A percentile compares a stretch with the other conserved stretches of the same genome.
Conservation (phyloP, 2,329 filamentous ascomycete species). For the Chaetomiaceae sp. region DNA sequence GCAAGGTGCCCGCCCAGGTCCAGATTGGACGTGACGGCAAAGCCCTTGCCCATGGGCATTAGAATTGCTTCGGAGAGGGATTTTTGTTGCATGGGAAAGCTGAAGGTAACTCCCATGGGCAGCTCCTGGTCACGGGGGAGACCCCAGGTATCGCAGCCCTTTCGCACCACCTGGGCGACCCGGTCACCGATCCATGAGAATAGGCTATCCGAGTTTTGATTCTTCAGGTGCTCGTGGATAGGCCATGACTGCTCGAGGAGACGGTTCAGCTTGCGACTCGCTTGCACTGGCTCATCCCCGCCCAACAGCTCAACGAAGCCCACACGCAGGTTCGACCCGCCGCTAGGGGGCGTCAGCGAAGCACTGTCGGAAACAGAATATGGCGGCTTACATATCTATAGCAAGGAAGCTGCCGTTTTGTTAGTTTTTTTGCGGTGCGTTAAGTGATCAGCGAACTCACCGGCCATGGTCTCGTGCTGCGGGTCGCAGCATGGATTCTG, state of each 20-base stretch:
- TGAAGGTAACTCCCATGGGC: slow-evolving; percentile 66
- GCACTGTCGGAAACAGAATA: too few species aligned
- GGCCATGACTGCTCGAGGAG: slow-evolving; percentile 68
- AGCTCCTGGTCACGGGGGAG: slow-evolving; percentile 45
- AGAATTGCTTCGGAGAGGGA: slow-evolving; percentile 59
- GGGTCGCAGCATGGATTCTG: slow-evolving; percentile 53
- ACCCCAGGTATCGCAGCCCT: slow-evolving; percentile 45
- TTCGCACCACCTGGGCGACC: slow-evolving; percentile 67
- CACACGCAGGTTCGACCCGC: slow-evolving; percentile 65
- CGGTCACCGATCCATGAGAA: slow-evolving; percentile 79
- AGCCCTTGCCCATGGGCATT: slow-evolving; percentile 68
- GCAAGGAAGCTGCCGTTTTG: slow-evolving; percentile 49
- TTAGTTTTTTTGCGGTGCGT: neutral
- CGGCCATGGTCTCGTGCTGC: slow-evolving; percentile 40
- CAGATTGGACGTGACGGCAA: slow-evolving; percentile 56
- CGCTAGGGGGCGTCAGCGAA: slow-evolving; percentile 38
- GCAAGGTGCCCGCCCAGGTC: slow-evolving; percentile 58
- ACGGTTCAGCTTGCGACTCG: slow-evolving; percentile 42
- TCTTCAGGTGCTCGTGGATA: slow-evolving; percentile 68
- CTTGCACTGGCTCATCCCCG: slow-evolving; percentile 25
- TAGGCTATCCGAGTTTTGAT: slow-evolving; percentile 67
- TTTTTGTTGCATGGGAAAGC: slow-evolving; percentile 64
- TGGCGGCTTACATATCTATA: slow-evolving; percentile 58
- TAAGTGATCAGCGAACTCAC: slow-evolving; percentile 37
- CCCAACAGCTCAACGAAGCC: slow-evolving; percentile 60